Base-by-base conservation (phyloP, 2,329 filamentous ascomycete genomes). In the Aureobasidium sp. region DNA sequence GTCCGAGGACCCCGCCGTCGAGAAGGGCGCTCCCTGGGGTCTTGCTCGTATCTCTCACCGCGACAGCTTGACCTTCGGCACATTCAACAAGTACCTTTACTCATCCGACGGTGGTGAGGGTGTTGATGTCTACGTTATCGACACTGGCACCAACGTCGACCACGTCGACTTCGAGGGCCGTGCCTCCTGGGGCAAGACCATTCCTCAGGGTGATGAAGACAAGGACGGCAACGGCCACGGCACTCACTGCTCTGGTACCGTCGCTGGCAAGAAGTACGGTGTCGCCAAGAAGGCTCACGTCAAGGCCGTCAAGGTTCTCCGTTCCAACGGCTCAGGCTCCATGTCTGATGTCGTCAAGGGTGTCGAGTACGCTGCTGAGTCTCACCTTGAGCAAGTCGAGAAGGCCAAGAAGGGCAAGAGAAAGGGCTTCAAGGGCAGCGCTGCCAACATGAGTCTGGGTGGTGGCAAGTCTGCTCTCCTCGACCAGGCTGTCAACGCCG, bases 321-420 rank as follows among this genome's bases (percentile, higher is more conserved):
- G 89, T 75, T 97, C 93, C 71, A 99, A 96, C 78, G 94, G 94
- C 71, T 97, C 93, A 55, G 94, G 94, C 71, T 92, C 91, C 75
- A 99, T 99, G 95, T 92, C 92, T 63, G 94, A 99, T 74, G 94
- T 99, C 70, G 91, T 99, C 73, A 96, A 96, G 82, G 94, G 94
- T 76, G 94, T 99, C 66, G 93, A 99, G 80, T 97, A 85, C 80
- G 94, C 94, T 71, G 92, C 91, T 68, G 84, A 87, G 72, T 79
- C 85, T 69, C 95, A 99, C 79, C 72, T 84, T 56, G 84, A 90
- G 75, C 85, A 92, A 75, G 85, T 88, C 70, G 84, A 88, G 76
- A 80, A 80, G 65, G 90, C 90, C 71, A 95, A 96, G 87, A 82
- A 84, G 62, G 91, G 91, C 71, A 91, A 95, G 82, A 89, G 79